Evolutionary conservation across 2,329 filamentous ascomycete species (phyloP), one percentile per base, ranked within the genome.

Genomic region (Apiospora hydei): DNA sequence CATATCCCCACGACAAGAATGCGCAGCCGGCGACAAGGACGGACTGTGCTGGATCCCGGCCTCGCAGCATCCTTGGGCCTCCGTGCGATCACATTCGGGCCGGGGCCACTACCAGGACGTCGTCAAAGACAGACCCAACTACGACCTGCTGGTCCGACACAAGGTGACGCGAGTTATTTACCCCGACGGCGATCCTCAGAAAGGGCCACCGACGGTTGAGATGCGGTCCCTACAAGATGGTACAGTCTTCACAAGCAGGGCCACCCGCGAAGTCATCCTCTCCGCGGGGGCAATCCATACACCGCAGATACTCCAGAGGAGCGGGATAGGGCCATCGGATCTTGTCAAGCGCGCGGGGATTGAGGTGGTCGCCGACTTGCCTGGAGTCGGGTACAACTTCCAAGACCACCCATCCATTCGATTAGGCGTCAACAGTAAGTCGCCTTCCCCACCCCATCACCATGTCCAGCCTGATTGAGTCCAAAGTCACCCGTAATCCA

Each of bases 311-410:
- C 83, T 88, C 2, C 84, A 85, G 78, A 79, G 87, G 0, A 86
- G 84, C 26, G 86, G 87, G 13, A 79, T 88, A 38, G 85, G 85
- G 0, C 81, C 83, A 4, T 77, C 77, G 1, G 77, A 77, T 0
- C 81, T 84, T 7, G 80, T 89, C 5, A 49, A 79, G 1, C 74
- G 78, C 14, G 80, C 84, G 67, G 77, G 82, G 16, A 88, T 88
- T 57, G 73, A 80, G 0, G 77, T 85, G 0, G 69, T 88, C 4
- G 79, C 79, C 1, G 81, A 85, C 38, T 79, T 85, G 0, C 82
- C 83, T 1, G 86, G 86, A 1, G 87, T 88, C 0, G 87, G 86
- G 1, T 79, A 85, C 73, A 84, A 87, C 72, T 78, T 88, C 30
- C 53, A 61, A 7, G 53, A 61, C 10, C 53, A 61, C 3, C 30